phyloP scores from a whole-genome alignment of 202 grass and related monocot species.

The Cymbopogon flexuosus region DNA sequence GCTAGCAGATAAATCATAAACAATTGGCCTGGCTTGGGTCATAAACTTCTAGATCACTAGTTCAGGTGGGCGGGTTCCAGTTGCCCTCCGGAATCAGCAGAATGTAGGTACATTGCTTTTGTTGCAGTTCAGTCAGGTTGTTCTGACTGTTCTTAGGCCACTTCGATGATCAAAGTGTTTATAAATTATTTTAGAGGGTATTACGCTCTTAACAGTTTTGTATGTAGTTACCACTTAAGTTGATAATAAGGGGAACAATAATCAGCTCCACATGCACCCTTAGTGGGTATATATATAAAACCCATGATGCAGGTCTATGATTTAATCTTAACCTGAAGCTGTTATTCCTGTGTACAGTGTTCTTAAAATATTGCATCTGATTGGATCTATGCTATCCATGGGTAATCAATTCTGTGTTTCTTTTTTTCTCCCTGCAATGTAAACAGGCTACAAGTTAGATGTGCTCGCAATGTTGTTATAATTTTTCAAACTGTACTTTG shows the following conservation, averaged over 20 bases:
- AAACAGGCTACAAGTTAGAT: neutral
- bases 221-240: neutral
- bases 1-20: neutral
- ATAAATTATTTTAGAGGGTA: neutral
- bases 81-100: neutral
- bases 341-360: neutral
- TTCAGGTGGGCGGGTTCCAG: neutral
- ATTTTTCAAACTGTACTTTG: neutral
- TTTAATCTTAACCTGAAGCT: neutral
- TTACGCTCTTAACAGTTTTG: neutral
- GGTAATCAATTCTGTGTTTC: neutral
- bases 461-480: slow-evolving; percentile 10
- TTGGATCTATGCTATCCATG: neutral
- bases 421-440: neutral
- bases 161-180: neutral
- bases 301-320: neutral
- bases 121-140: neutral
- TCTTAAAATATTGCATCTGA: neutral
- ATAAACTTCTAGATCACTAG: neutral
- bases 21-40: neutral
- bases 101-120: slow-evolving; percentile 22
- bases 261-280: neutral
- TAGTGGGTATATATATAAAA: neutral
- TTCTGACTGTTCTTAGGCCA: slow-evolving; percentile 1
- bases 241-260: neutral